Evolutionary conservation across 2,329 filamentous ascomycete genomes (phyloP).

Genomic region (Fonsecaea monophora): DNA sequence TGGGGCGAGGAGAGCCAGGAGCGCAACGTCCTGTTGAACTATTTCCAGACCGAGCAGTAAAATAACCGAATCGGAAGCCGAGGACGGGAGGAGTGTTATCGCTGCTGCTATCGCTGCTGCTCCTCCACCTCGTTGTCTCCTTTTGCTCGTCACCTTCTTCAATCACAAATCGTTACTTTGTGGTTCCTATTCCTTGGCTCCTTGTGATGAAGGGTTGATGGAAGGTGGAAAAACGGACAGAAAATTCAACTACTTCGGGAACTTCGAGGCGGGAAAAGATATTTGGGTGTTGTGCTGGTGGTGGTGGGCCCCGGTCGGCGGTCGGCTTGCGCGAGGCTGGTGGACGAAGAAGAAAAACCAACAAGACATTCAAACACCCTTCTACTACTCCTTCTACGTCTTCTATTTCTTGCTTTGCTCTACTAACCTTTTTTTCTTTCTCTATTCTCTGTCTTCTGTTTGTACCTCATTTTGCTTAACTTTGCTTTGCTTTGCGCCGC

Average conservation of each 20-base stretch:
- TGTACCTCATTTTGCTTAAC: neutral
- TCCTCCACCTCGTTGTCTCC: neutral
- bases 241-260: too few species aligned
- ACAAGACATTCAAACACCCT: neutral
- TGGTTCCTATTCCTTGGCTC: neutral
- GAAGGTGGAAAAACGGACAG: neutral
- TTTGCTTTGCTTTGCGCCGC: neutral
- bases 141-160: too few species aligned
- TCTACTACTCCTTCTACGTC: too few species aligned
- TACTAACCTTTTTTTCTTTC: neutral
- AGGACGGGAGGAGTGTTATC: neutral
- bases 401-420: neutral
- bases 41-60: constrained; percentile 87
- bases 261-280: too few species aligned
- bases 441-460: neutral
- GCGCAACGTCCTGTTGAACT: constrained; percentile 98
- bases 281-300: too few species aligned
- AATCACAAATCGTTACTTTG: too few species aligned
- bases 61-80: constrained; percentile 20
- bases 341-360: too few species aligned
- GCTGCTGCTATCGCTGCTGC: neutral
- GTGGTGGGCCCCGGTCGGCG: too few species aligned
- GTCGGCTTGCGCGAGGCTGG: too few species aligned
- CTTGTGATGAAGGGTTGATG: neutral
- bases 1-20: constrained; percentile 99